Percentiles rank a stretch among this genome's conserved stretches.
phyloP scores from a whole-genome alignment of 2,329 filamentous ascomycete species.

The Delphinella strobiligena region DNA sequence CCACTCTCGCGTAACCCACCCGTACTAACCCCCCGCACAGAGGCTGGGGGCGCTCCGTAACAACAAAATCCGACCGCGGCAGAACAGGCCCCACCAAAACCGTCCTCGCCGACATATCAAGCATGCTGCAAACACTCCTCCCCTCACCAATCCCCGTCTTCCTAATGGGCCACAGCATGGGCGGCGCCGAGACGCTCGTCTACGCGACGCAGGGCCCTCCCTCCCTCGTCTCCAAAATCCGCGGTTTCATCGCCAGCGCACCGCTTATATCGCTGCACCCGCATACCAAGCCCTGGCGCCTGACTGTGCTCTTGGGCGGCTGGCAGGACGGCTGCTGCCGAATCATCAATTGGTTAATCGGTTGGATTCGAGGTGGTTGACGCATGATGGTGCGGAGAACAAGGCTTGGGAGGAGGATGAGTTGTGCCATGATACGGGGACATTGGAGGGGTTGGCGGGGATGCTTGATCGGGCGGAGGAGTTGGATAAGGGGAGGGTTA shows the following conservation, averaged over 20 bases:
- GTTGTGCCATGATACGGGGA: constrained; percentile 72
- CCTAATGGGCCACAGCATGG: constrained; percentile 85
- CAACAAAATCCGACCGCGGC: constrained; percentile 50
- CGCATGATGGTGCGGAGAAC: constrained; percentile 53
- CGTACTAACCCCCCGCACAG: constrained; percentile 13
- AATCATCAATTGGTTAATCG: constrained; percentile 53
- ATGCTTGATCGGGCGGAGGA: constrained; percentile 62
- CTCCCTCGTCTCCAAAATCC: constrained; percentile 47
- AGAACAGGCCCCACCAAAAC: constrained; percentile 59
- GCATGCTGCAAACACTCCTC: constrained; percentile 54
- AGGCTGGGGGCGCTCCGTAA: constrained; percentile 72
- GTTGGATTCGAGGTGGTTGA: constrained; percentile 52
- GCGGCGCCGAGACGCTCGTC: constrained; percentile 64
- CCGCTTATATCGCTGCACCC: constrained; percentile 67
- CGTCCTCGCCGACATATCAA: constrained; percentile 67
- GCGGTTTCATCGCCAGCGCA: constrained; percentile 64
- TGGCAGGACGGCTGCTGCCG: constrained; percentile 58
- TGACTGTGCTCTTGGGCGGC: constrained; percentile 55
- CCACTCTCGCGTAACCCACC: no score
- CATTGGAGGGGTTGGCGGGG: constrained; percentile 65
- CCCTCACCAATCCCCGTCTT: constrained; percentile 50
- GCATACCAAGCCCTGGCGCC: constrained; percentile 47
- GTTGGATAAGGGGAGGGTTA: constrained; percentile 45
- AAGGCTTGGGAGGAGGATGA: constrained; percentile 51
- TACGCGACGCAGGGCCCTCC: constrained; percentile 36